Conservation (phyloP, 2,329 filamentous ascomycete genomes). For the Curvularia eragrostidis region DNA sequence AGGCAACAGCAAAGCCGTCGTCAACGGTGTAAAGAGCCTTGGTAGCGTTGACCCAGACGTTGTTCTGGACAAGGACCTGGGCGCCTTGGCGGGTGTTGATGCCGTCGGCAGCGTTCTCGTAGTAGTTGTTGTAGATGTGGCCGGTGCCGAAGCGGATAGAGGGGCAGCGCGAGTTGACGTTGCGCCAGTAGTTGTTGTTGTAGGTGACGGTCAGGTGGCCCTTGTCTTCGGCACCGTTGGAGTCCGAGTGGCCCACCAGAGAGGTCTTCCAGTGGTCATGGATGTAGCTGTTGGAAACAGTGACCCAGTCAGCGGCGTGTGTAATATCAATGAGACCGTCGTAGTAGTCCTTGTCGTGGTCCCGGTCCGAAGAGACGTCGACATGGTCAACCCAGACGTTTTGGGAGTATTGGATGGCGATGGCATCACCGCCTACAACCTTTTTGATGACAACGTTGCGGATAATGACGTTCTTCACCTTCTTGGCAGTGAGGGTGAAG, state of each 20-base stretch:
- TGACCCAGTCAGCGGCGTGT: conserved; percentile 68
- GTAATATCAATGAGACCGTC: conserved; percentile 71
- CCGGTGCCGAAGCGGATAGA: conserved; percentile 71
- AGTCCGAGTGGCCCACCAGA: conserved; percentile 66
- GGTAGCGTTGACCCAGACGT: conserved; percentile 45
- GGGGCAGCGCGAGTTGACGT: conserved; percentile 69
- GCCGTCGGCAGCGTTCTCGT: conserved; percentile 47
- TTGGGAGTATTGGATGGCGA: conserved; percentile 57
- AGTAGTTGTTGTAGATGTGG: conserved; percentile 65
- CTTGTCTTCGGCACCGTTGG: conserved; percentile 64
- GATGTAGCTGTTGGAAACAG: conserved; percentile 60
- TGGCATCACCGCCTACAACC: conserved; percentile 59
- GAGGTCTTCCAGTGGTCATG: conserved; percentile 67
- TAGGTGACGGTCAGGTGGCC: conserved; percentile 70
- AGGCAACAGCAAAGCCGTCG: conserved; percentile 47
- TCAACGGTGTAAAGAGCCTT: conserved; percentile 47
- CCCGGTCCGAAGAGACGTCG: conserved; percentile 66
- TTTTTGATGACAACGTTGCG: conserved; percentile 63
- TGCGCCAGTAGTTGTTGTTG: conserved; percentile 70
- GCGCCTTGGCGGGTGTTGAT: conserved; percentile 54
- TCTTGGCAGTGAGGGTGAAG: conserved; percentile 58
- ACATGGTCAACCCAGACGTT: conserved; percentile 72
- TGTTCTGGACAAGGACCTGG: conserved; percentile 53
- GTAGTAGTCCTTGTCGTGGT: conserved; percentile 72
- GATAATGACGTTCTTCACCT: conserved; percentile 62